phyloP scores from a whole-genome alignment of 495 filamentous ascomycete genomes.

The Aspergillus ostianus region DNA sequence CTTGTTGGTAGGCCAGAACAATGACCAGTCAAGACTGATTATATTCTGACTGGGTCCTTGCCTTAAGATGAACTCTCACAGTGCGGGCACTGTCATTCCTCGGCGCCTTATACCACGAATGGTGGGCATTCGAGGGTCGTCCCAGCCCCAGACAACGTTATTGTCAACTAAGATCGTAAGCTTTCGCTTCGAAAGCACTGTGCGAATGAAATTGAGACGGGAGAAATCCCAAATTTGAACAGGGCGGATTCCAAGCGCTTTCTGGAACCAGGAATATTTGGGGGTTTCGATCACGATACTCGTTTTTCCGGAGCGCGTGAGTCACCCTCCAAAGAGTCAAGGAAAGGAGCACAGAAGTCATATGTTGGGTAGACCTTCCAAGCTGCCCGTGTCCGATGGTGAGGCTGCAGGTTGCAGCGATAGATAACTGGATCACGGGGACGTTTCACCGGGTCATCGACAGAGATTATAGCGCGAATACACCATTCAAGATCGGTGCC shows the following conservation, averaged over 20 bases:
- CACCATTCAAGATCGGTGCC: conserved; percentile 69
- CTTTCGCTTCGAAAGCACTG: conserved; percentile 81
- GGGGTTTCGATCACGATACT: conserved; percentile 88
- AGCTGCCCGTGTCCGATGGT: conserved; percentile 75
- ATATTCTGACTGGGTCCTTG: conserved; percentile 80
- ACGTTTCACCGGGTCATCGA: conserved; percentile 69
- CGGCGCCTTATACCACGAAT: conserved; percentile 75
- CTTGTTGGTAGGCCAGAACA: conserved; percentile 83
- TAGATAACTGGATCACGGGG: conserved; percentile 84
- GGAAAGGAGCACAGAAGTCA: conserved; percentile 80
- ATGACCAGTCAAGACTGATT: conserved; percentile 77
- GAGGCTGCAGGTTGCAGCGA: conserved; percentile 62
- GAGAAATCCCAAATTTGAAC: conserved; percentile 92
- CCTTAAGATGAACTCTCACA: conserved; percentile 79
- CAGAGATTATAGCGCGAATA: conserved; percentile 74
- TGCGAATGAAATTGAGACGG: conserved; percentile 81
- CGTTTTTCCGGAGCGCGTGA: conserved; percentile 81
- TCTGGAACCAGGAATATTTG: conserved; percentile 87
- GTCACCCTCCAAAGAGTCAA: conserved; percentile 82
- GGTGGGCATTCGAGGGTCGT: conserved; percentile 84
- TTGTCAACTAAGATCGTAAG: conserved; percentile 80
- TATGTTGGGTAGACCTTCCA: conserved; percentile 92
- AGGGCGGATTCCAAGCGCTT: conserved; percentile 69
- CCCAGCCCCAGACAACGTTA: conserved; percentile 79
- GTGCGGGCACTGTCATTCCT: conserved; percentile 74